phyloP scores from a whole-genome alignment of 176 grass and related monocot genomes.

The Hyparrhenia diplandra region DNA sequence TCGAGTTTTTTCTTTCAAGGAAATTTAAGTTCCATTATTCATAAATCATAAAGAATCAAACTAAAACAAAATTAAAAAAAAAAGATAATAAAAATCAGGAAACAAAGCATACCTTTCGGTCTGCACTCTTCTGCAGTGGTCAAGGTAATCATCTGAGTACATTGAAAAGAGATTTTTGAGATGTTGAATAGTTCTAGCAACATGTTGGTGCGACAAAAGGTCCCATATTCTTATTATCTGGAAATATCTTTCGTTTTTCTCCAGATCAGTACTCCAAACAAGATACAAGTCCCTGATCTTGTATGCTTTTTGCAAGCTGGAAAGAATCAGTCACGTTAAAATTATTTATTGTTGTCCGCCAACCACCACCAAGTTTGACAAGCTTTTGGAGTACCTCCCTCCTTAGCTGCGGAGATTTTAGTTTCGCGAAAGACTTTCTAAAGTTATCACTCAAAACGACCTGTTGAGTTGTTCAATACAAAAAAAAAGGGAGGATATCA shows the following conservation, averaged over 20 bases:
- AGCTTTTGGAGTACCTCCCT: constrained; percentile 58
- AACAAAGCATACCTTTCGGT: constrained; percentile 45
- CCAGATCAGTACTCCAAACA: constrained; percentile 75
- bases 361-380: constrained; percentile 61
- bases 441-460: constrained; percentile 70
- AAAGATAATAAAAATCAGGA: neutral
- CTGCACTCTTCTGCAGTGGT: constrained; percentile 44
- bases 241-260: constrained; percentile 50
- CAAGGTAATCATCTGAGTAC: constrained; percentile 69
- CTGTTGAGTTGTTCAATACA: constrained; percentile 30
- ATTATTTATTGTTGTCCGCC: constrained; percentile 41
- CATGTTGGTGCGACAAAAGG: constrained; percentile 39
- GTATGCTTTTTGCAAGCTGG: constrained; percentile 47
- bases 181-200: constrained; percentile 47
- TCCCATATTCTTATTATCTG: constrained; percentile 86
- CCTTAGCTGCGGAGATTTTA: constrained; percentile 47
- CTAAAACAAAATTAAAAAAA: neutral
- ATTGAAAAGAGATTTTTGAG: constrained; percentile 71
- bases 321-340: constrained; percentile 24
- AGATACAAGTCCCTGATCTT: constrained; percentile 45
- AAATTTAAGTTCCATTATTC: neutral
- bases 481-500: neutral
- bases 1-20: neutral
- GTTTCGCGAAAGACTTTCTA: constrained; percentile 55
- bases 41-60: neutral